Conservation (phyloP, 139 green algal genomes). For the Micromonas commoda region DNA sequence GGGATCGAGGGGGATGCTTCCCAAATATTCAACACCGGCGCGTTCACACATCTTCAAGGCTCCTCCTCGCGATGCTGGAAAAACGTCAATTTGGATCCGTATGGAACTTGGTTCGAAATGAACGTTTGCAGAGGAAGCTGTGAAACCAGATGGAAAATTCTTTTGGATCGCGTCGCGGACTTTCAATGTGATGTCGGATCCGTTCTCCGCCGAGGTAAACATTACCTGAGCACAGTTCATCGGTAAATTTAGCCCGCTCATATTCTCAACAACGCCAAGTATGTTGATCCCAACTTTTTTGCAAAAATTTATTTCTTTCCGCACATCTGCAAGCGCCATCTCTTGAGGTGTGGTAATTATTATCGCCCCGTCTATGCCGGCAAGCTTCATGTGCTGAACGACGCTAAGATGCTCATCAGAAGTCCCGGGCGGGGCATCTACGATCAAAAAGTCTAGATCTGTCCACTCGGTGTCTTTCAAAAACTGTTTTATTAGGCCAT, state of each 20-base stretch:
- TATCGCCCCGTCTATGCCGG: constrained; percentile 60
- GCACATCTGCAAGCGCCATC: constrained; percentile 92
- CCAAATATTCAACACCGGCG: neutral
- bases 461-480: constrained; percentile 94
- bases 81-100: neutral
- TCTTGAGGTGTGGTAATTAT: constrained; percentile 82
- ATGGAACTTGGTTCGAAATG: neutral
- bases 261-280: constrained; percentile 97
- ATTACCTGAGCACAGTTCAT: neutral
- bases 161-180: neutral
- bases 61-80: neutral
- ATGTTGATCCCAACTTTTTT: constrained; percentile 82
- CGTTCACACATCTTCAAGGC: neutral
- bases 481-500: constrained; percentile 90
- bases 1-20: constrained; percentile 9
- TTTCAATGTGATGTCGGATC: neutral
- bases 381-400: constrained; percentile 65
- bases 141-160: neutral
- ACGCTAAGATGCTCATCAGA: constrained; percentile 97
- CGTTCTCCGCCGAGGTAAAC: neutral
- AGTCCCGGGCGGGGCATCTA: constrained; percentile 94
- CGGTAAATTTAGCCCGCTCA: constrained; percentile 58
- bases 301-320: constrained; percentile 97
- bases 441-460: constrained; percentile 86
- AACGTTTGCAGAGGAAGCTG: too few relatives aligned